These are phyloP conservation scores for Apiospora marii DNA, from an alignment of 2,329 filamentous ascomycete genomes.

Conservation along the genomic window DNA sequence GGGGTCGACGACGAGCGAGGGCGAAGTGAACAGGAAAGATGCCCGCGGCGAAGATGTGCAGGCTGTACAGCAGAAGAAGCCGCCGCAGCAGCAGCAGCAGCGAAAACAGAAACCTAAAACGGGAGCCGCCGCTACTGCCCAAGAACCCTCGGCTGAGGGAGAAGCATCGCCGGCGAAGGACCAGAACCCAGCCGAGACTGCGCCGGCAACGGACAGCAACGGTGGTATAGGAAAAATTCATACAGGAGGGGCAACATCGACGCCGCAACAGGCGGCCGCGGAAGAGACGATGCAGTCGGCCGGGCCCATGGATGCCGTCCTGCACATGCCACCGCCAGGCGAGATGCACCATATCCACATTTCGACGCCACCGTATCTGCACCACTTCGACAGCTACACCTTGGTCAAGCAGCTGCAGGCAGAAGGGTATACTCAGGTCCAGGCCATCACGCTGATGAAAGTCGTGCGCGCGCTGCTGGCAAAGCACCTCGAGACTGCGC, in stretches of 20 bases:
- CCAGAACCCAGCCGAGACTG: not conserved
- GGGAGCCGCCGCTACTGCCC: not conserved
- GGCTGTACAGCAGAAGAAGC: conserved; percentile 17
- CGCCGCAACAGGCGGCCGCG: conserved; percentile 42
- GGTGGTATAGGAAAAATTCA: conserved; percentile 21
- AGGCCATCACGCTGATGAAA: conserved; percentile 91
- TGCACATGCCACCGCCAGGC: conserved; percentile 48
- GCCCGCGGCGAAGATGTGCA: conserved; percentile 18
- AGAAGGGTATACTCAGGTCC: conserved; percentile 75
- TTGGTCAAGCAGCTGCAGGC: conserved; percentile 81
- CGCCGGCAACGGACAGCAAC: not conserved
- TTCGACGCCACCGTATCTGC: conserved; percentile 80
- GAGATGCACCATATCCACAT: conserved; percentile 62
- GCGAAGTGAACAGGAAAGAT: conserved; percentile 30
- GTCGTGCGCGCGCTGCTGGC: conserved; percentile 80
- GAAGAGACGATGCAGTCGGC: conserved; percentile 50
- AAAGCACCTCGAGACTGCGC: conserved; percentile 82
- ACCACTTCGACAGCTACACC: conserved; percentile 95
- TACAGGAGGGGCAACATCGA: conserved; percentile 31
- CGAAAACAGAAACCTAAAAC: conserved; percentile 22
- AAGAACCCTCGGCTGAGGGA: not conserved
- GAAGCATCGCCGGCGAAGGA: not conserved
- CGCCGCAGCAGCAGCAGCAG: conserved; percentile 11
- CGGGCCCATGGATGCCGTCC: conserved; percentile 60
- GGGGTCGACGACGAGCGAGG: conserved; percentile 27